Conservation (phyloP, 257 asterid genomes). For the Penstemon newberryi region DNA sequence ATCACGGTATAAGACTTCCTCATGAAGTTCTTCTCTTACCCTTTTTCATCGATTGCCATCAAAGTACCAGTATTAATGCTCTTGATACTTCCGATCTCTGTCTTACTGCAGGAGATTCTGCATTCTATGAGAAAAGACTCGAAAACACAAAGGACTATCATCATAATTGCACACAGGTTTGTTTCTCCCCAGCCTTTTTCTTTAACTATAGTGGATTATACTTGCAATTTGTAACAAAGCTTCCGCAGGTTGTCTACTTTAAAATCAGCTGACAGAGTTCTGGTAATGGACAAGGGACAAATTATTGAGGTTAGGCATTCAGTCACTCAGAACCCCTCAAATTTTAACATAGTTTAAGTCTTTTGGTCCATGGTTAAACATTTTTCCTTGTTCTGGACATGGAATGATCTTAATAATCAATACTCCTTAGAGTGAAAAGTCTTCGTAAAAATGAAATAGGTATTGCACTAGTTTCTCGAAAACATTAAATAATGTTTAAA, state of each 20-base stretch:
- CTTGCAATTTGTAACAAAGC: slow-evolving; percentile 2
- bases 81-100: neutral
- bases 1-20: slow-evolving; percentile 30
- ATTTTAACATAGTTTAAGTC: neutral
- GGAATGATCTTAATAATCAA: neutral
- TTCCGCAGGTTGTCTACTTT: slow-evolving; percentile 47
- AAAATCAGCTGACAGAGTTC: slow-evolving; percentile 44
- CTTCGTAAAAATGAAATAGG: neutral
- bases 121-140: slow-evolving; percentile 34
- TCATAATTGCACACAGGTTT: slow-evolving; percentile 50
- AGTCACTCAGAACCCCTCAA: neutral
- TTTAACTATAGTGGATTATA: neutral
- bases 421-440: neutral
- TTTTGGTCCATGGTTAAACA: neutral
- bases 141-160: slow-evolving; percentile 34
- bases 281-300: slow-evolving; percentile 44
- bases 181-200: neutral
- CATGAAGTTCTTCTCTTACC: neutral
- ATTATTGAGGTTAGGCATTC: slow-evolving; percentile 43
- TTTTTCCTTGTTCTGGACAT: slow-evolving; percentile 8
- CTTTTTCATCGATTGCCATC: neutral
- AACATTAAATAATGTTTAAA: neutral
- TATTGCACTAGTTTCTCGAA: neutral
- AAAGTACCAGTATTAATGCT: neutral
- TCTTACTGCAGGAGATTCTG: slow-evolving; percentile 40